Evolutionary conservation across 495 filamentous ascomycete species (phyloP).

Genomic region (Niebla homalea): DNA sequence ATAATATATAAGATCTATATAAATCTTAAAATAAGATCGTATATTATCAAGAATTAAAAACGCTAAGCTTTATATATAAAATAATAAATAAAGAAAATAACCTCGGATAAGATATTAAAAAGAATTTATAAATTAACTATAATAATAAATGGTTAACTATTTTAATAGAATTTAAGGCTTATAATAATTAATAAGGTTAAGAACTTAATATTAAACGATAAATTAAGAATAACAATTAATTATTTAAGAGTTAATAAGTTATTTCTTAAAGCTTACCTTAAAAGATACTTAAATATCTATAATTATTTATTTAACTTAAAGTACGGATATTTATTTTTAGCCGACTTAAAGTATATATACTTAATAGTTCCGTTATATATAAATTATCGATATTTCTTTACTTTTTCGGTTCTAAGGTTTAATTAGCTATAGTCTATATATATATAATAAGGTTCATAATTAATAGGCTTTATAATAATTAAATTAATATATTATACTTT

Average conservation of each 20-base stretch:
- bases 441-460: neutral
- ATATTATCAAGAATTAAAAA: too few species aligned
- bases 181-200: neutral
- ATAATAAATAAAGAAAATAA: too few species aligned
- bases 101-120: too few species aligned
- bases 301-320: neutral
- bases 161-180: too few species aligned
- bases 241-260: neutral
- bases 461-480: neutral
- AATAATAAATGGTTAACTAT: too few species aligned
- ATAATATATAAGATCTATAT: too few species aligned
- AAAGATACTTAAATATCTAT: neutral
- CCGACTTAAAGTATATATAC: neutral
- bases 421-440: neutral
- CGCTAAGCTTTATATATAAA: too few species aligned
- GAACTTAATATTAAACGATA: neutral
- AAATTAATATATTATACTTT: neutral
- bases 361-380: neutral
- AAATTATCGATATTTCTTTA: neutral
- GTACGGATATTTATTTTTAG: neutral
- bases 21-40: too few species aligned
- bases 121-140: too few species aligned
- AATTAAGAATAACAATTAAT: neutral
- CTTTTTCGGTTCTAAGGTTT: neutral
- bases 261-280: neutral